Percentiles rank a stretch among this genome's conserved stretches.
Conservation (phyloP, 352 stramenopile genomes). For the Globisporangium alternatum region DNA sequence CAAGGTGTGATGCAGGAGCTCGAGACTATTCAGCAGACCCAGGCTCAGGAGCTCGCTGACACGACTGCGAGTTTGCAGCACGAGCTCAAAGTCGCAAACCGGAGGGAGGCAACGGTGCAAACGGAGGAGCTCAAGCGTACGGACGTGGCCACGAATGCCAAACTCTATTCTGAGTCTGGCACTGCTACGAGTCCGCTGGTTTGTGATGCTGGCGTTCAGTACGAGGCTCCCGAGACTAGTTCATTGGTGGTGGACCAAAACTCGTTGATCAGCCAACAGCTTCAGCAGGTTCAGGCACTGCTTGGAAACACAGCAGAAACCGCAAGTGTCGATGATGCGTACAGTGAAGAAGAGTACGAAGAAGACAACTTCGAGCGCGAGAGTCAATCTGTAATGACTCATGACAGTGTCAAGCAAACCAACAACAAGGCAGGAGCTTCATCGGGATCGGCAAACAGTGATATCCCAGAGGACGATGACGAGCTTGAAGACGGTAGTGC, state of each 20-base stretch:
- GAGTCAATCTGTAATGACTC: conserved; percentile 18
- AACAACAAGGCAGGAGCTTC: not conserved
- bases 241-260: not conserved
- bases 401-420: not conserved
- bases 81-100: conserved; percentile 26
- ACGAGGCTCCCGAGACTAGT: conserved; percentile 16
- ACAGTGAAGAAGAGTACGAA: conserved; percentile 29
- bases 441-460: not conserved
- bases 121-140: conserved; percentile 31
- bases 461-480: conserved; percentile 10
- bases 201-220: conserved; percentile 33
- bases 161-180: conserved; percentile 31
- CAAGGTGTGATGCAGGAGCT: conserved; percentile 38
- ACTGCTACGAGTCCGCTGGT: conserved; percentile 24
- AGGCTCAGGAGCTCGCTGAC: conserved; percentile 23
- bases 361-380: conserved; percentile 44
- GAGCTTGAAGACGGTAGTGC: conserved; percentile 4
- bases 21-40: conserved; percentile 29
- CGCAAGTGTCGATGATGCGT: conserved; percentile 8
- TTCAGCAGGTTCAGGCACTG: not conserved
- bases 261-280: not conserved
- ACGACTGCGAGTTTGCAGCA: conserved; percentile 16
- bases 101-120: conserved; percentile 47
- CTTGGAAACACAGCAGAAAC: not conserved
- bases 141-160: conserved; percentile 43